phyloP scores from a whole-genome alignment of 345 rosid genomes.

The Alliaria petiolata region DNA sequence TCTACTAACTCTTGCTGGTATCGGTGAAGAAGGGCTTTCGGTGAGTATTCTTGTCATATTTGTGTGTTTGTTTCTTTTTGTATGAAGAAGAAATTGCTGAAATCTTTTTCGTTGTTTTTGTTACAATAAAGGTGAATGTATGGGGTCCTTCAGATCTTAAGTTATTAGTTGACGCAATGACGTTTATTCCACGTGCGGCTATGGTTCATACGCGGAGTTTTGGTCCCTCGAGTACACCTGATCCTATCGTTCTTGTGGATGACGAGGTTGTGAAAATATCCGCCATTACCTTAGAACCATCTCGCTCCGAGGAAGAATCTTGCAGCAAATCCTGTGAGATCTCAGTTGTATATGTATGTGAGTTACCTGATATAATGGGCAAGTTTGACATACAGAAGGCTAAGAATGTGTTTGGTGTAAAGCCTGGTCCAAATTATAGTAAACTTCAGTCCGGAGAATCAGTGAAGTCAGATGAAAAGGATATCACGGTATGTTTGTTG shows the following conservation, averaged over 20 bases:
- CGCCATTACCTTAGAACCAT: conserved; percentile 56
- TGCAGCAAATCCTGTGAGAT: conserved; percentile 43
- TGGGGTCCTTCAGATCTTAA: conserved; percentile 99
- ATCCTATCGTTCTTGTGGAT: conserved; percentile 59
- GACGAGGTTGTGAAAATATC: conserved; percentile 87
- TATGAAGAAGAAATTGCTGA: neutral
- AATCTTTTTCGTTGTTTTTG: neutral
- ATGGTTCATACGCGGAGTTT: conserved; percentile 90
- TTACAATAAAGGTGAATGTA: conserved; percentile 68
- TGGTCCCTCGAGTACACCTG: conserved; percentile 49
- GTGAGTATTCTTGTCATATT: conserved; percentile 46
- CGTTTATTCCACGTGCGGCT: conserved; percentile 89
- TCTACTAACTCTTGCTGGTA: conserved; percentile 83
- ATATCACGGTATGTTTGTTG: conserved; percentile 60
- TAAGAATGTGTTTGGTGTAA: conserved; percentile 61
- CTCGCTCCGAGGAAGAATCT: conserved; percentile 33
- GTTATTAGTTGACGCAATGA: conserved; percentile 85
- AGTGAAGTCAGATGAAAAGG: conserved; percentile 64
- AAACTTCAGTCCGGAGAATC: conserved; percentile 79
- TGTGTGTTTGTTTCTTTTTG: neutral
- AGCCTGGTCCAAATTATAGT: conserved; percentile 76
- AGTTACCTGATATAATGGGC: conserved; percentile 81
- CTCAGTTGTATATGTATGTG: conserved; percentile 85
- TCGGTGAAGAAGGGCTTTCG: conserved; percentile 88
- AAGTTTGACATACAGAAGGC: conserved; percentile 81